Evolutionary conservation across 176 grass and related monocot species (phyloP).

Genomic region (Ensete glaucum): DNA sequence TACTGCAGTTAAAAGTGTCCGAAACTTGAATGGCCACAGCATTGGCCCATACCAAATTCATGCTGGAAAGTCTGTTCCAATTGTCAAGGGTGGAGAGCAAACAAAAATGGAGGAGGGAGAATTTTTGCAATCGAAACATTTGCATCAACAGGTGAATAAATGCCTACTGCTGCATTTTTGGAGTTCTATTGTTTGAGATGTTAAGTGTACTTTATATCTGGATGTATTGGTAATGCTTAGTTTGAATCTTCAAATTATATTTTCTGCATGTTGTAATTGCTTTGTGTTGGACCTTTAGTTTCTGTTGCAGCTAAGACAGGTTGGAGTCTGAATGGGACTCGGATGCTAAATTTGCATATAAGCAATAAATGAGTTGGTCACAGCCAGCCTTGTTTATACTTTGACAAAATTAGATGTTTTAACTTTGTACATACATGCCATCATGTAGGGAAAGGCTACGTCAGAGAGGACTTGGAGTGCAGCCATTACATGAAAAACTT

Average conservation of each 20-base stretch:
- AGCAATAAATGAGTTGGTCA: not conserved
- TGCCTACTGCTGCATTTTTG: not conserved
- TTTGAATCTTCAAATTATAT: not conserved
- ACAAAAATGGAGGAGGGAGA: constrained; percentile 99
- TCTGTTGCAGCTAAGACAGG: not conserved
- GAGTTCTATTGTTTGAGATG: not conserved
- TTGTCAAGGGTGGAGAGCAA: constrained; percentile 94
- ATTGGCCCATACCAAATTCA: constrained; percentile 97
- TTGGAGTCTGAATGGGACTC: not conserved
- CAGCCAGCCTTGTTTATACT: not conserved
- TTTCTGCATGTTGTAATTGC: not conserved
- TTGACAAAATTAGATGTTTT: not conserved
- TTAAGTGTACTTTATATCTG: not conserved
- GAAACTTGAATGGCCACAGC: constrained; percentile 94
- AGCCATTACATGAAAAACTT: constrained; percentile 99
- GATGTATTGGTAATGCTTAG: not conserved
- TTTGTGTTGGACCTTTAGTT: too few species aligned
- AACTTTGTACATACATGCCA: not conserved
- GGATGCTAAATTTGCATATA: not conserved
- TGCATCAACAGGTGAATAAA: constrained; percentile 68
- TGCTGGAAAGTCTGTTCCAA: constrained; percentile 92
- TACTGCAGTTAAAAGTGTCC: constrained; percentile 84
- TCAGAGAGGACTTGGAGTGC: constrained; percentile 88
- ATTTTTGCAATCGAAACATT: constrained; percentile 96
- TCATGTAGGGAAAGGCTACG: constrained; percentile 68